Evolutionary conservation across 2,329 filamentous ascomycete species (phyloP), one percentile per base, ranked within the genome.

Genomic region (Alternaria atra): DNA sequence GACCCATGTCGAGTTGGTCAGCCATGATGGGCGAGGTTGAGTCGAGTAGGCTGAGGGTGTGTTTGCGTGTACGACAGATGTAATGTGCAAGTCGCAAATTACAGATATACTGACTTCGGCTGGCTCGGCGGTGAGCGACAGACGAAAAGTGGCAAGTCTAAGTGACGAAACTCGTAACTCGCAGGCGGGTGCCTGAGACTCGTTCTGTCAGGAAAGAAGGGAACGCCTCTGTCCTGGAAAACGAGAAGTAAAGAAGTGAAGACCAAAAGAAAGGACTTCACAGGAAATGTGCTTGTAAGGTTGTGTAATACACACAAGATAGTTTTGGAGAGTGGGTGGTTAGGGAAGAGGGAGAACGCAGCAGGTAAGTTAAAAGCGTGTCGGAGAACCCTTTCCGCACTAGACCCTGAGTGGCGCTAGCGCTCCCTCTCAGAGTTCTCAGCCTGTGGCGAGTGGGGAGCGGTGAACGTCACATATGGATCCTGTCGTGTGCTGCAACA

Each of bases 1-100:
- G 88, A 78, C 85, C 87, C 87, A 94, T 93, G 84, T 93, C 92
- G 74, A 95, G 86, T 84, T 94, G 90, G 60, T 79, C 76, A 76
- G 76, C 76, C 76, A 79, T 79, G 60, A 65, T 79, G 74, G 50
- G 55, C 58, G 69, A 59, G 60, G 64, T 48, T 58, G 42, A 17
- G 37, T 43, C 13, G 47, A 47, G 40, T 50, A 50, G 57, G 63
- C 42, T 63, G 58, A 50, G 42, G 53, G 39, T 30, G 58, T 50
- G 39, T 52, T 37, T 60, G 35, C 30, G 47, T 55, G 39, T 43
- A 42, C 27, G 58, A 47, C 23, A 58, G 27, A 39, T 46, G 52
- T 52, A 39, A 60, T 50, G 46, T 50, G 55, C 47, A 62, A 48
- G 55, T 62, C 60, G 63, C 61, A 65, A 59, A 73, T 65, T 72